phyloP scores from a whole-genome alignment of 2,329 filamentous ascomycete genomes.

The Camillea tinctor region DNA sequence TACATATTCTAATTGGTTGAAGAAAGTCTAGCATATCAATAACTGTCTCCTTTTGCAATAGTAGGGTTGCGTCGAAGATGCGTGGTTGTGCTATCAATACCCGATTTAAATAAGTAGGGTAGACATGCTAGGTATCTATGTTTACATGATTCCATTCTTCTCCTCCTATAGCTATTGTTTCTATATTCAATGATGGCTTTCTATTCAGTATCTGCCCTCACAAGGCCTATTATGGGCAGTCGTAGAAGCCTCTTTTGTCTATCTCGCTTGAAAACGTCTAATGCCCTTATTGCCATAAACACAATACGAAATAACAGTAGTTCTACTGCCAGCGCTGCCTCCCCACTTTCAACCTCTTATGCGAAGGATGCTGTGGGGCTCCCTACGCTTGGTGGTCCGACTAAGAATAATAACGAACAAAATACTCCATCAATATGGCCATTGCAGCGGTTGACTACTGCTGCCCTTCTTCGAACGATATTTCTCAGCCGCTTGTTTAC shows the following conservation, averaged over 20 bases:
- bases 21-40: neutral
- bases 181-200: neutral
- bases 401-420: no score
- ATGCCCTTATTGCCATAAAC: neutral
- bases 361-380: neutral
- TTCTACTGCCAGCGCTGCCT: neutral
- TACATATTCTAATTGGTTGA: neutral
- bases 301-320: neutral
- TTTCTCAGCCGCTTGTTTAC: neutral
- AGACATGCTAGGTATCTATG: no score
- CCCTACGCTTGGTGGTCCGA: no score
- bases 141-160: neutral
- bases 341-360: neutral
- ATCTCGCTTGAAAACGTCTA: neutral
- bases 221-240: neutral
- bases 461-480: neutral
- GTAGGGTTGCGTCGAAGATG: no score
- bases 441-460: neutral
- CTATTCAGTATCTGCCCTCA: neutral
- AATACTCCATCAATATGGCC: neutral
- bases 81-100: no score
- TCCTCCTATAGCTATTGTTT: neutral
- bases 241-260: neutral
- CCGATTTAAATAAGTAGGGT: no score
- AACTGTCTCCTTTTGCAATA: no score